Conservation (phyloP, 345 rosid species). For the Lepidium sativum region DNA sequence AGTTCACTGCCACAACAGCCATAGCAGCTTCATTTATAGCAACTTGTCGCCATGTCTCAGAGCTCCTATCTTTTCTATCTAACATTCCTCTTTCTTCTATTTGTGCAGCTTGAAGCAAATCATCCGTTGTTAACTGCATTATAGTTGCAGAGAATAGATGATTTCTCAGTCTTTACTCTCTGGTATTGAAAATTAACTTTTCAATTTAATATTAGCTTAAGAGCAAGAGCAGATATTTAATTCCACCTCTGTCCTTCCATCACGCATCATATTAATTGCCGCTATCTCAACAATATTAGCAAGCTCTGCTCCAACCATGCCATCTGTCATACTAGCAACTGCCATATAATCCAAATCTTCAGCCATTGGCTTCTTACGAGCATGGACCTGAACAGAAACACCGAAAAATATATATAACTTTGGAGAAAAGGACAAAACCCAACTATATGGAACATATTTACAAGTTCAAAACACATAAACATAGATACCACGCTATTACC, state of each 20-base stretch:
- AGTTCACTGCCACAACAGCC: conserved; percentile 92
- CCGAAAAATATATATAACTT: neutral
- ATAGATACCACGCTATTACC: conserved; percentile 30
- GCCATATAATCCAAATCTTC: conserved; percentile 92
- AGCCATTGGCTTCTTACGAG: conserved; percentile 92
- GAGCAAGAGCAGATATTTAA: neutral
- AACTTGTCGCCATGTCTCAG: conserved; percentile 75
- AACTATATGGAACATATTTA: neutral
- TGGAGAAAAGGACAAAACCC: neutral
- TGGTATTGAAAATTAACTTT: neutral
- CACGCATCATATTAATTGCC: conserved; percentile 90
- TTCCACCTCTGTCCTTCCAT: conserved; percentile 79
- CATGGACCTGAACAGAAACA: conserved; percentile 61
- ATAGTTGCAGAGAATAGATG: neutral
- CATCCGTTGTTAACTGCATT: conserved; percentile 87
- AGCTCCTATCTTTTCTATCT: conserved; percentile 75
- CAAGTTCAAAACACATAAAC: neutral
- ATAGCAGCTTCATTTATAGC: conserved; percentile 91
- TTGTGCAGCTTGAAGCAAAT: conserved; percentile 90
- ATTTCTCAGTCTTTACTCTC: neutral
- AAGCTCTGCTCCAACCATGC: conserved; percentile 99
- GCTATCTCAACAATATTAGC: conserved; percentile 92
- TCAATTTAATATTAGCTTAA: neutral
- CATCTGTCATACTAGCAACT: conserved; percentile 85
- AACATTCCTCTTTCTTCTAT: conserved; percentile 94